These are phyloP conservation scores for Ogataea pilisensis DNA, from an alignment of 805 yeast genomes.

Conservation along the genomic window DNA sequence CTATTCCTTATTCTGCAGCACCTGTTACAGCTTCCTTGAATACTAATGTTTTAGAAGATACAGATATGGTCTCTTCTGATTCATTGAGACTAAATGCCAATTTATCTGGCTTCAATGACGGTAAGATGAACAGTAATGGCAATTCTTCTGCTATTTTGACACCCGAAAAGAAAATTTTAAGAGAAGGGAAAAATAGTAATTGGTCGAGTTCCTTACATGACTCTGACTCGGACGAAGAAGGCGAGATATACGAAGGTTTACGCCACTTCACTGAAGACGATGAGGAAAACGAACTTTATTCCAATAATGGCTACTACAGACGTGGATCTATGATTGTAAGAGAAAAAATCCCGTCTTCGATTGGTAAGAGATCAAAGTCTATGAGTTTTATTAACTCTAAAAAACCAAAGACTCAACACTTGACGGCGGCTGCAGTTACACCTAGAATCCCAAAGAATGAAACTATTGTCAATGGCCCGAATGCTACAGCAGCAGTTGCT, in stretches of 20 bases:
- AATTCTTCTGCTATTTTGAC: slow-evolving; percentile 1
- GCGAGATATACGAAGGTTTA: slow-evolving; percentile 34
- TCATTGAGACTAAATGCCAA: neutral
- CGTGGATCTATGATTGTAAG: slow-evolving; percentile 32
- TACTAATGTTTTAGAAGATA: slow-evolving; percentile 1
- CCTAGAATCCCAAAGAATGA: slow-evolving; percentile 67
- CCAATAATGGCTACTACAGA: slow-evolving; percentile 24
- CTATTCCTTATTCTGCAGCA: slow-evolving; percentile 70
- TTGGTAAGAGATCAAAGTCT: slow-evolving; percentile 58
- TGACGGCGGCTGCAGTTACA: slow-evolving; percentile 81
- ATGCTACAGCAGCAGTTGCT: slow-evolving; percentile 71
- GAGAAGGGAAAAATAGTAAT: slow-evolving; percentile 7
- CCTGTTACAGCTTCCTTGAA: slow-evolving; percentile 65
- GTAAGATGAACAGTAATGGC: neutral
- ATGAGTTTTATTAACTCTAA: slow-evolving; percentile 55
- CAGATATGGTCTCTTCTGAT: neutral
- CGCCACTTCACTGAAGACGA: slow-evolving; percentile 33
- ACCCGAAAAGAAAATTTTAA: slow-evolving; percentile 1
- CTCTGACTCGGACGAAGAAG: slow-evolving; percentile 37
- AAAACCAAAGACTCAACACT: slow-evolving; percentile 37
- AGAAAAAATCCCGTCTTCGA: slow-evolving; percentile 37
- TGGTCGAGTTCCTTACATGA: slow-evolving; percentile 16
- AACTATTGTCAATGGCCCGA: slow-evolving; percentile 50
- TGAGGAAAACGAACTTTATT: slow-evolving; percentile 28
- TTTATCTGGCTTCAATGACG: neutral